phyloP scores from a whole-genome alignment of 73 alveolate species.

The Loxodes magnus region DNA sequence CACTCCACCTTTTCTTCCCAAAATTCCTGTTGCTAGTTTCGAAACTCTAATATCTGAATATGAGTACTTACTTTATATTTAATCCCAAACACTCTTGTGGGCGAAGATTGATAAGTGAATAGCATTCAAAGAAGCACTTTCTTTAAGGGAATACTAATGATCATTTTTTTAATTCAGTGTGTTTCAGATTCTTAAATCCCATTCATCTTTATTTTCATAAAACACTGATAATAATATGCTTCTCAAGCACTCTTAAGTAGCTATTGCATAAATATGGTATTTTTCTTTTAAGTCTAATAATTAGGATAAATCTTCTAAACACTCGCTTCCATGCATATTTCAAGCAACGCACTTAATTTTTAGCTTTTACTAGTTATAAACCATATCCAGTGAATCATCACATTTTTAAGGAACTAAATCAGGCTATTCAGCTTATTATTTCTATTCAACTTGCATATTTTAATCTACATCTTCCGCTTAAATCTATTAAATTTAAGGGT shows the following conservation, averaged over 20 bases:
- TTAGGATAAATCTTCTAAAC: neutral
- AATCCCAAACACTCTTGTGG: neutral
- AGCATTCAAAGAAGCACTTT: neutral
- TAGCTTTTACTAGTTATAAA: neutral
- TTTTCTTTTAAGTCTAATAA: neutral
- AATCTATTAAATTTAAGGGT: too few species aligned
- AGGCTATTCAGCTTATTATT: too few species aligned
- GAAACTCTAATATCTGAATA: neutral
- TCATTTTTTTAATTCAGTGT: neutral
- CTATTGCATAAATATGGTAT: neutral
- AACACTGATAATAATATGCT: constrained; percentile 1
- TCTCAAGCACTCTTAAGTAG: constrained; percentile 4
- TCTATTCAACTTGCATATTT: too few species aligned
- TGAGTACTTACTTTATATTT: too few species aligned
- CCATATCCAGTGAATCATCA: too few species aligned
- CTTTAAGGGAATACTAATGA: neutral
- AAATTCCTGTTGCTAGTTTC: constrained; percentile 8
- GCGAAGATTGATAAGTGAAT: neutral
- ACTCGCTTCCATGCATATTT: constrained; percentile 10
- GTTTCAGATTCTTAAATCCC: neutral
- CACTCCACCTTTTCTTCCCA: constrained; percentile 87
- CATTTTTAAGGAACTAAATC: too few species aligned
- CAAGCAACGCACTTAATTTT: constrained; percentile 1
- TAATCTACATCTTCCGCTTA: too few species aligned
- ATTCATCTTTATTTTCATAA: neutral